A percentile compares a stretch with the other conserved stretches of the same genome.
Conservation (phyloP, 768 basidiomycete species). For the Hypholoma sublateritium region DNA sequence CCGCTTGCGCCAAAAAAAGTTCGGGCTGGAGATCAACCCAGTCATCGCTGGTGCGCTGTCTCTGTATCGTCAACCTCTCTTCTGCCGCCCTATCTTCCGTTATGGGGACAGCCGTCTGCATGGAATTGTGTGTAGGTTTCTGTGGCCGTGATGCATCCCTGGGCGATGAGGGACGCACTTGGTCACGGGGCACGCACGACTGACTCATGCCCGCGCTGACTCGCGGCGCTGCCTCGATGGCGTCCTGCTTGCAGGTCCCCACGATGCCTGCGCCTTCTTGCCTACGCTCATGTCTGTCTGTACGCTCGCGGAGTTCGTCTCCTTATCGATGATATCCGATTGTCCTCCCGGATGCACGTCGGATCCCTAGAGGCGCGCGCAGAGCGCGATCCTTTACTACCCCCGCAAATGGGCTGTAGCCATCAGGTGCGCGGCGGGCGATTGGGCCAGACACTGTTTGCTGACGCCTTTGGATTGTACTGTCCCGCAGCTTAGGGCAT, state of each 20-base stretch:
- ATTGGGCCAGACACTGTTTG: neutral
- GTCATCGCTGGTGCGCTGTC: neutral
- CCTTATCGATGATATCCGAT: constrained; percentile 7
- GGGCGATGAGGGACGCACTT: neutral
- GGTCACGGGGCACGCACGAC: constrained; percentile 1
- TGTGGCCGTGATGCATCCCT: neutral
- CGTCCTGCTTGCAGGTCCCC: neutral
- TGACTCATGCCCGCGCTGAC: neutral
- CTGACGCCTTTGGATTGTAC: too few species aligned
- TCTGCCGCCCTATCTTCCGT: neutral
- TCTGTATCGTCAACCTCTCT: neutral
- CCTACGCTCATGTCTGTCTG: neutral
- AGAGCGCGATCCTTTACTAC: neutral
- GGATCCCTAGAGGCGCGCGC: neutral
- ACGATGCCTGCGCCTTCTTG: neutral
- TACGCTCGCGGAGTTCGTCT: neutral
- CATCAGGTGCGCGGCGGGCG: neutral
- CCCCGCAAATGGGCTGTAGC: neutral
- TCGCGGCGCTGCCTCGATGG: neutral
- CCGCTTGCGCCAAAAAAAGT: neutral
- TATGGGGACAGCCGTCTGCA: neutral
- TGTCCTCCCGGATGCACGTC: neutral
- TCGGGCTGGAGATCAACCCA: neutral
- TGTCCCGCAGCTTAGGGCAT: too few species aligned
- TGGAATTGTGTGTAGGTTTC: too few species aligned